Evolutionary conservation across 495 filamentous ascomycete genomes (phyloP).

Genomic region (Penicillium alfredii): DNA sequence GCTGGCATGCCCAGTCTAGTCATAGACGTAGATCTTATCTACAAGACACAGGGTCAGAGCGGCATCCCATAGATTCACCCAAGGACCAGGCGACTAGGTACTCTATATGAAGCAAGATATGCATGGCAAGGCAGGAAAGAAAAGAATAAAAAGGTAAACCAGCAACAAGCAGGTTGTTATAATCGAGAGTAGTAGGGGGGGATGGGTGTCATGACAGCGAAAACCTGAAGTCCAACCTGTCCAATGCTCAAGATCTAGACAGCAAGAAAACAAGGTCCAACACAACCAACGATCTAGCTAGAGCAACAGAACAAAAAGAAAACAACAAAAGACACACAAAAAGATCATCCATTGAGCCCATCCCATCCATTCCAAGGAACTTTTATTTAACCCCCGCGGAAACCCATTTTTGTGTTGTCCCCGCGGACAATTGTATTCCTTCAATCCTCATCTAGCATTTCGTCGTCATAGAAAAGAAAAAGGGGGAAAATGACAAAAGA

Average conservation of each 20-base stretch:
- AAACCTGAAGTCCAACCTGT: not conserved
- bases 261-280: constrained; percentile 2
- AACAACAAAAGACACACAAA: constrained; percentile 2
- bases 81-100: constrained; percentile 12
- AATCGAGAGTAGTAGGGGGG: too few species aligned
- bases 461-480: constrained; percentile 31
- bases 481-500: constrained; percentile 8
- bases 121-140: constrained; percentile 10
- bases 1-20: too few species aligned
- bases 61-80: constrained; percentile 9
- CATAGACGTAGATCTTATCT: too few species aligned
- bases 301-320: not conserved
- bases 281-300: not conserved
- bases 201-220: constrained; percentile 7
- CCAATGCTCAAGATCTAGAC: not conserved
- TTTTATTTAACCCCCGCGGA: too few species aligned
- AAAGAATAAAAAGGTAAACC: constrained; percentile 8
- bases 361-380: too few species aligned
- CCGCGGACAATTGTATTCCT: constrained; percentile 21
- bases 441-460: constrained; percentile 41
- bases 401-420: constrained; percentile 7
- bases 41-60: too few species aligned
- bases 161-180: constrained; percentile 6
- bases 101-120: constrained; percentile 19
- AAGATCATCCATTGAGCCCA: too few species aligned